Conservation (phyloP, 495 filamentous ascomycete genomes). For the Rostrohypoxylon terebratum region DNA sequence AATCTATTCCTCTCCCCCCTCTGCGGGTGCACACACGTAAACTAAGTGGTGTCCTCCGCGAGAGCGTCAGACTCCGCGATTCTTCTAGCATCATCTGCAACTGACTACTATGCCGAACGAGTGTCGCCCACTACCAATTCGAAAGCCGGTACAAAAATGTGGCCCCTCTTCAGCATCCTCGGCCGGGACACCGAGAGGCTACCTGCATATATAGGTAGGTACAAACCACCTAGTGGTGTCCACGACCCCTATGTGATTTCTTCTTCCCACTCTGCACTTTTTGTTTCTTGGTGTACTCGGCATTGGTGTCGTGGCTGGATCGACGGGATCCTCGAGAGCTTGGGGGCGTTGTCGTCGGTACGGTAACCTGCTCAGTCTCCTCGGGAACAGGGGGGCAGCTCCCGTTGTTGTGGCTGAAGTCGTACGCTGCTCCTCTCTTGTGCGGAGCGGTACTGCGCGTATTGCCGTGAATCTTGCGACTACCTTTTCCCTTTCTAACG, state of each 20-base stretch:
- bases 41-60: not conserved
- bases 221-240: conserved; percentile 39
- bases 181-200: conserved; percentile 1
- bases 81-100: conserved; percentile 18
- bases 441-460: conserved; percentile 33
- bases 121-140: conserved; percentile 20
- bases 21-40: not conserved
- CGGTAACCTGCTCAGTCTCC: conserved; percentile 36
- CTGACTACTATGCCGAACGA: conserved; percentile 39
- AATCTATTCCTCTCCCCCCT: not conserved
- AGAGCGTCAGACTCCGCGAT: not conserved
- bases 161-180: not conserved
- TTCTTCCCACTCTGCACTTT: conserved; percentile 46
- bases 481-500: conserved; percentile 44
- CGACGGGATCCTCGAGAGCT: conserved; percentile 38
- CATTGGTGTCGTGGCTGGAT: conserved; percentile 39
- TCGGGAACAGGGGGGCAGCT: conserved; percentile 43
- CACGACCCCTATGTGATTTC: conserved; percentile 48
- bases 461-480: conserved; percentile 44
- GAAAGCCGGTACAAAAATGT: conserved; percentile 22
- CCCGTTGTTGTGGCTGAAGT: conserved; percentile 37
- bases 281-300: conserved; percentile 46
- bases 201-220: conserved; percentile 27
- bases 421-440: conserved; percentile 44
- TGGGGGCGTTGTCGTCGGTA: conserved; percentile 35